Evolutionary conservation across 257 asterid genomes (phyloP), one percentile per base, ranked within the genome.

Genomic region (Nemophila menziesii): DNA sequence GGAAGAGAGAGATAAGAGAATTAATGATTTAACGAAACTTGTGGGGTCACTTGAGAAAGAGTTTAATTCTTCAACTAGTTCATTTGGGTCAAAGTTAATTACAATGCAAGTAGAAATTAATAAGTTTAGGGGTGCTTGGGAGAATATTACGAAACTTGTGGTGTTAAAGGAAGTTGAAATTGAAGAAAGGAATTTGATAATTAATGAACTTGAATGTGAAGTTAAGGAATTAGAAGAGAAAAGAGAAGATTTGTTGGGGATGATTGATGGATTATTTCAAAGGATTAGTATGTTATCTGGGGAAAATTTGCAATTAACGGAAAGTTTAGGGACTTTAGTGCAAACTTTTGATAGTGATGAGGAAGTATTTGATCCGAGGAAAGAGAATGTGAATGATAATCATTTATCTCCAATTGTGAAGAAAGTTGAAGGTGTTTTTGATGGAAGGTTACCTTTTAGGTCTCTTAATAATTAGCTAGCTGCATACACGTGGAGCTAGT

Each of bases 1-100:
- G 23, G 82, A 75, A 52, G 93, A 82, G 79, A 86, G 69, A 63
- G 75, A 79, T 45, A 70, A 72, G 56, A 79, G 77, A 63, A 82
- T 79, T 61, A 55, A 44, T 33, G 72, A 79, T 44, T 75, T 86
- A 48, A 93, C 82, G 76, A 75, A 63, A 71, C 86, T 72, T 48
- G 85, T 86, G 46, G 67, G 65, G 43, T 75, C 92, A 20, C 51
- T 83, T 61, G 97, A 87, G 48, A 56, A 54, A 13, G 93, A 87
- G 58, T 75, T 83, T 41, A 79, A 87, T 44, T 75, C 71, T 16
- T 83, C 92, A 18, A 61, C 67, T 2, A 2, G 57, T 55, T 71
- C 80, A 1, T 87, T 80, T 51, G 78, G 81, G 12, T 79, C 67
- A 2, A 72, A 48, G 34, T 54, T 83, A 12, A 24, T 68, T 0